Evolutionary conservation across 441 rosid species (phyloP), one percentile per base, ranked within the genome.

Genomic region (Euphorbia corollata): DNA sequence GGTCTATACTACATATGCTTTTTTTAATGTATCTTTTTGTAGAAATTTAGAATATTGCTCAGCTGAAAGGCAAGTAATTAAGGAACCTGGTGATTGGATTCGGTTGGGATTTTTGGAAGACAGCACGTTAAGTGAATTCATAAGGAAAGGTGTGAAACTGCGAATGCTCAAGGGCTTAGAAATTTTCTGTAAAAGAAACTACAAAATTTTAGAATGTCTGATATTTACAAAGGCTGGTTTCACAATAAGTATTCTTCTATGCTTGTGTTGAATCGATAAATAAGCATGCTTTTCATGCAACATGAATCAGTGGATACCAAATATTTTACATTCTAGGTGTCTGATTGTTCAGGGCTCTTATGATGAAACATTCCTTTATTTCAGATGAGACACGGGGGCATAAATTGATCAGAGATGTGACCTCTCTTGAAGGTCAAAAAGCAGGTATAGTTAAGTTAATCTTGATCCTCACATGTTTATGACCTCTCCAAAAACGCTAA

Each of bases 331-430:
- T 11, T 23, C 27, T 8, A 36, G 41, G 41, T 56, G n/a, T 24
- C 32, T 56, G 60, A n/a, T 18, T 61, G 6, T 39, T 62, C 5
- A 20, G 16, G n/a, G 51, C 5, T 55, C 8, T 45, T 13, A 39
- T 41, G 64, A 64, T 77, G 58, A 74, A 68, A 54, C 55, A 41
- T 15, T 27, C 62, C 47, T 36, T 74, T 75, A 56, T 80, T 79
- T 78, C 90, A 95, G 99, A 81, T 84, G 96, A 87, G 67, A 70
- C 75, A 78, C 75, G 77, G 45, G 79, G 79, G 61, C 80, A 73
- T 72, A 86, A 73, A 79, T 63, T 72, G 74, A 81, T 66, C 68
- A 83, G 87, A 79, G 95, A 86, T 63, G 69, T 67, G 54, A 70
- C 75, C 69, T 73, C 81, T 32, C 58, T 59, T 39, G 97, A 90